These are phyloP conservation scores for Didymella pinodella DNA, from an alignment of 2,329 filamentous ascomycete species.

Conservation along the genomic window DNA sequence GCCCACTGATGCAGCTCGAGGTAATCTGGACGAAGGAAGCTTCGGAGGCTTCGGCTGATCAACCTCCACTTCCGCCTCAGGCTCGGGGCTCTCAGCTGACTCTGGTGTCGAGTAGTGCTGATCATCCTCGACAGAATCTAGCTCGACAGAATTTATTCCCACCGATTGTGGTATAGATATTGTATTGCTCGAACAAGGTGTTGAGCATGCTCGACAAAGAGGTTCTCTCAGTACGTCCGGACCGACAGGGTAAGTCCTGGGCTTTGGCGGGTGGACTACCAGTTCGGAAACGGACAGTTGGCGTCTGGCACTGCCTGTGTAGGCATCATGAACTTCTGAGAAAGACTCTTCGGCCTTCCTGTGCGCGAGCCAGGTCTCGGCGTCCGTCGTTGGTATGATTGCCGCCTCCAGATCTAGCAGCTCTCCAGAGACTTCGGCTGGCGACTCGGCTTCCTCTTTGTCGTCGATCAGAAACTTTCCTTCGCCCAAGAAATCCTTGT, in stretches of 20 bases:
- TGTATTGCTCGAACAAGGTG: not conserved
- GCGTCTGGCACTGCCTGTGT: slow-evolving; percentile 2
- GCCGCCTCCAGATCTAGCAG: not conserved
- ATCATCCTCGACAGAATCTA: not conserved
- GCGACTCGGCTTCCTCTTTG: not conserved
- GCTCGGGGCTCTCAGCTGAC: not conserved
- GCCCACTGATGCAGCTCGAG: not conserved
- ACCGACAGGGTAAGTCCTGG: not conserved
- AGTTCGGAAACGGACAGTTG: not conserved
- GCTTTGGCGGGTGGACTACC: not conserved
- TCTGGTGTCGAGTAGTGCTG: not conserved
- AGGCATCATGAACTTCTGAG: not conserved
- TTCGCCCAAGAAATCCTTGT: slow-evolving; percentile 8
- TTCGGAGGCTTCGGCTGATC: not conserved
- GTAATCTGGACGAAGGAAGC: not conserved
- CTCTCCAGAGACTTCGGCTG: not conserved
- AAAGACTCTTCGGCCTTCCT: not conserved
- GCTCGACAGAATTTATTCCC: not conserved
- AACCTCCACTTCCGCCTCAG: not conserved
- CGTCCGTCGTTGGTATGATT: not conserved
- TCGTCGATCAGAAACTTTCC: slow-evolving; percentile 5
- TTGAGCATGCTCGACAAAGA: not conserved
- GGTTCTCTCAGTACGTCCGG: not conserved
- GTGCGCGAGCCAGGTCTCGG: not conserved
- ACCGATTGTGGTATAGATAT: not conserved